Base-by-base conservation (phyloP, 768 basidiomycete species). In the Auricularia sp. region DNA sequence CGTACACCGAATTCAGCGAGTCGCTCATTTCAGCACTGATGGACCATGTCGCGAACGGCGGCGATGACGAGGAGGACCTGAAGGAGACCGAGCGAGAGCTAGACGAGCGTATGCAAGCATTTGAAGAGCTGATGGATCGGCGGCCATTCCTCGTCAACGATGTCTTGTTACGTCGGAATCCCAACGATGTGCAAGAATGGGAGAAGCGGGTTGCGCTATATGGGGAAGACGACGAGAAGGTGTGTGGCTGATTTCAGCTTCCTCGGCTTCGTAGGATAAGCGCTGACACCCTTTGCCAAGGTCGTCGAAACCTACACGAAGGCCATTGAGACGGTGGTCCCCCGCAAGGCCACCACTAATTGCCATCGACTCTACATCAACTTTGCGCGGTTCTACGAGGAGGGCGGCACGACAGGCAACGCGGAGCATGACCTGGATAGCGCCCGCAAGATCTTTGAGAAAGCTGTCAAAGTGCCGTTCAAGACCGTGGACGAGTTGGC, bases 161-260 rank as follows among this genome's bases (percentile, higher is more conserved):
- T 70, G 97, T 98, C 12, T 77, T 98, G 16, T 74, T 98, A 42
- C 79, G 97, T 66, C 80, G 97, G 70, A 99, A 99, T 79, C 91
- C 93, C 3, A 91, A 98, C 69, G 97, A 99, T 70, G 97, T 98
- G 1, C 93, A 97, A 68, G 97, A 99, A 73, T 99, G 97, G 97
- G 97, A 98, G 78, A 99, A 99, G 76, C 81, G 96, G 42, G 84
- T 98, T 21, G 95, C 94, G 2, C 76, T 98, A 34, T 96, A 86
- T 83, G 97, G 90, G 2, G 88, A 94, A 63, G 85, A 97, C 68
- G 95, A 99, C 71, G 91, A 90, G 69, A 96, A 94, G 81, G 94
- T 92, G 67, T 16, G 74, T 64, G 29, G 3, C 62, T 33, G 51
- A 68, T 43, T 62, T 29, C 29, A 39, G n/a, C 23, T 61, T 61